A percentile compares a stretch with the other conserved stretches of the same genome.
These are phyloP conservation scores for Brassica rapa DNA, from an alignment of 345 rosid genomes.

Conservation along the genomic window DNA sequence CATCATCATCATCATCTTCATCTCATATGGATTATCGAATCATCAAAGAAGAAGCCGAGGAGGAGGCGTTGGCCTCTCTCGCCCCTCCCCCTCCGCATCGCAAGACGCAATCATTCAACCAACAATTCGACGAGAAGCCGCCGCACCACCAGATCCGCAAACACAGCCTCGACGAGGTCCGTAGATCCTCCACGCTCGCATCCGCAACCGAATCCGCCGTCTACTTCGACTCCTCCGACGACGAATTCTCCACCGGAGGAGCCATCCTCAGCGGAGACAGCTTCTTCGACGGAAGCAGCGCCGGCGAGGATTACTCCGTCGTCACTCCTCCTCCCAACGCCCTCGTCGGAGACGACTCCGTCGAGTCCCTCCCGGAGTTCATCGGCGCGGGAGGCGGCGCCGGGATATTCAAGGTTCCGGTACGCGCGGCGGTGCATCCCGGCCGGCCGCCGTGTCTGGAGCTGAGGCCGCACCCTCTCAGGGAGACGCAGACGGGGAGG, in stretches of 20 bases:
- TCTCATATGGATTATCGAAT: slow-evolving; percentile 36
- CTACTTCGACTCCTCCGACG: slow-evolving; percentile 50
- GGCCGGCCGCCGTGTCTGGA: slow-evolving; percentile 79
- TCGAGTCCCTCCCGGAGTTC: slow-evolving; percentile 59
- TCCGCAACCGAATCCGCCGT: slow-evolving; percentile 27
- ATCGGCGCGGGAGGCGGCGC: slow-evolving; percentile 52
- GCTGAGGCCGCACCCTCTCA: slow-evolving; percentile 84
- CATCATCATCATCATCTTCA: not conserved
- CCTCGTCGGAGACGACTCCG: slow-evolving; percentile 16
- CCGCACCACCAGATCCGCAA: slow-evolving; percentile 49
- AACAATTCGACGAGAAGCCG: slow-evolving; percentile 50
- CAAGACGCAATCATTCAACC: slow-evolving; percentile 61
- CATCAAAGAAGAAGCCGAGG: slow-evolving; percentile 58
- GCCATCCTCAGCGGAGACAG: not conserved
- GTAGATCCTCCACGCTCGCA: slow-evolving; percentile 28
- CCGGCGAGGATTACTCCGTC: slow-evolving; percentile 34
- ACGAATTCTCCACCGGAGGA: slow-evolving; percentile 45
- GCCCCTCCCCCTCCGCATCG: slow-evolving; percentile 43
- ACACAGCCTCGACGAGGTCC: slow-evolving; percentile 61
- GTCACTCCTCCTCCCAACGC: slow-evolving; percentile 35
- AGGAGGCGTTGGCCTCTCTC: slow-evolving; percentile 44
- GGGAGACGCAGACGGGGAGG: slow-evolving; percentile 87
- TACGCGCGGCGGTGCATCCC: slow-evolving; percentile 69
- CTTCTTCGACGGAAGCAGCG: not conserved
- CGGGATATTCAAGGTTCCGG: slow-evolving; percentile 63